A percentile compares a stretch with the other conserved stretches of the same genome.
Evolutionary conservation across 75 land plant species (phyloP).

Genomic region (Picea sitchensis): DNA sequence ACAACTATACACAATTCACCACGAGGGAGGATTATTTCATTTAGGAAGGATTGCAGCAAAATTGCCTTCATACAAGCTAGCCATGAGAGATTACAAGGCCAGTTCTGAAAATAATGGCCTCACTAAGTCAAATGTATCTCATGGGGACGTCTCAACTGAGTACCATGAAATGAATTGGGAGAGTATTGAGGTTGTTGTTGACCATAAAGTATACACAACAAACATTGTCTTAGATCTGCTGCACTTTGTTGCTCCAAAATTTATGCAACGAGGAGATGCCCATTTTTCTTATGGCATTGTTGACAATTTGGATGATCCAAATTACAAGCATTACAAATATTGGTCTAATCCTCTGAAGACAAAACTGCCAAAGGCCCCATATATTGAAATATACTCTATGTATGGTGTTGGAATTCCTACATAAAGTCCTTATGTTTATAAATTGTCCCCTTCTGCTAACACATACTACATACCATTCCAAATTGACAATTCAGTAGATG

Average conservation of each 20-base stretch:
- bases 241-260: slow-evolving; percentile 70
- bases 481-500: slow-evolving; percentile 56
- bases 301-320: slow-evolving; percentile 62
- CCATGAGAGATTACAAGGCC: neutral
- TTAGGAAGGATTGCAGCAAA: too few relatives aligned
- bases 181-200: slow-evolving; percentile 60
- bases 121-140: slow-evolving; percentile 13
- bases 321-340: slow-evolving; percentile 68
- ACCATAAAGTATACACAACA: slow-evolving; percentile 63
- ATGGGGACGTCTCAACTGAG: slow-evolving; percentile 69
- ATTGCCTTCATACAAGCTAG: too few relatives aligned
- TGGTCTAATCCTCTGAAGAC: slow-evolving; percentile 88
- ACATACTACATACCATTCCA: slow-evolving; percentile 67
- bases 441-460: slow-evolving; percentile 40
- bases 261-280: slow-evolving; percentile 72
- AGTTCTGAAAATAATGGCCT: neutral
- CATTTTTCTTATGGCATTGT: slow-evolving; percentile 76
- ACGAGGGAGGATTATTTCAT: too few relatives aligned
- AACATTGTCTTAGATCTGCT: slow-evolving; percentile 48
- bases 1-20: too few relatives aligned
- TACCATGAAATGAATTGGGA: slow-evolving; percentile 75
- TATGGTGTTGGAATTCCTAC: slow-evolving; percentile 62
- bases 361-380: neutral
- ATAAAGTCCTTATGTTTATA: slow-evolving; percentile 71
- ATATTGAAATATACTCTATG: too few relatives aligned